Evolutionary conservation across 148 eudicot genomes (phyloP), one percentile per base, ranked within the genome.

Genomic region (Rhododendron ferrugineum): DNA sequence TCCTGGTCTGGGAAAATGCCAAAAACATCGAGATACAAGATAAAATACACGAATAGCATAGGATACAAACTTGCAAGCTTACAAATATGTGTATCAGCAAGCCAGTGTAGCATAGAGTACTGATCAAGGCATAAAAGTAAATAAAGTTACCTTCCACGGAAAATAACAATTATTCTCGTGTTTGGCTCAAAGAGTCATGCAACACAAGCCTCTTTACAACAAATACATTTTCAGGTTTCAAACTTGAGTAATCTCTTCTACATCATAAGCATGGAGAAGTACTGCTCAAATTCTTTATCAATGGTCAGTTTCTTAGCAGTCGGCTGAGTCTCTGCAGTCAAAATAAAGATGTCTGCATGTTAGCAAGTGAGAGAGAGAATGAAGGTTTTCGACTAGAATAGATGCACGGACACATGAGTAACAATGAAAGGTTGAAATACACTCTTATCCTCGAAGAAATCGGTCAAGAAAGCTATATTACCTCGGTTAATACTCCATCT

Each of bases 221-320:
- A 40, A 9, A 73, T 8, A 76, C 81, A 77, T 3, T 49, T 26
- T 37, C 28, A 75, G 11, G 16, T 20, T 36, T 62, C 66, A 37
- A 32, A 32, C 62, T 28, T 14, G 26, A 40, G 15, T 3, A 49
- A 66, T 68, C 11, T 83, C 28, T 56, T 30, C 84, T 80, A 90
- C 81, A 89, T 81, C 89, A 89, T 87, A 89, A 90, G 90, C 84
- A 11, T 82, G 40, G 92, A 90, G 87, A 90, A 90, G 87, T 89
- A 90, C 76, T 89, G 85, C 84, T 90, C 90, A 37, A 90, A 90
- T 82, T 90, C 92, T 86, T 90, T 86, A 56, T 90, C 92, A 86
- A 90, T 90, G 15, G 92, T 90, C 62, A 86, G 88, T 47, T 89
- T 87, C 77, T 81, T 60, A 34, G 80, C 11, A 26, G 83, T 82